Conservation (phyloP, 306 rosid genomes). For the Ceratonia siliqua region DNA sequence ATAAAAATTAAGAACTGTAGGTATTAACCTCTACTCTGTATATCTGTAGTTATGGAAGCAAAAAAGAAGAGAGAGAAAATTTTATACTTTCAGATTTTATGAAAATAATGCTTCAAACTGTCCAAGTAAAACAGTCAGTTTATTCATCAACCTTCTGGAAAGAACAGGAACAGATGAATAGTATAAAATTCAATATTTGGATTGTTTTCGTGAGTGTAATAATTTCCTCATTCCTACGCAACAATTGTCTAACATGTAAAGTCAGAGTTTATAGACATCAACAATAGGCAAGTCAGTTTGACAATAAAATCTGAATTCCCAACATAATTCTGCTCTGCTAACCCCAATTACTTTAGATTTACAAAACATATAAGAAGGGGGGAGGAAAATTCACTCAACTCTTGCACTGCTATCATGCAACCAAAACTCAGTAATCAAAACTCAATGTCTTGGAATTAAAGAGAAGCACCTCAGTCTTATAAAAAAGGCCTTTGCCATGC, state of each 20-base stretch:
- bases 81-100: neutral
- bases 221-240: neutral
- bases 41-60: constrained; percentile 6
- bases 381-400: neutral
- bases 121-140: neutral
- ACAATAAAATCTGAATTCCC: neutral
- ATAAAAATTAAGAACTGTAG: constrained; percentile 30
- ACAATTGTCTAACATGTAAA: neutral
- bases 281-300: neutral
- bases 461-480: neutral
- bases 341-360: too few species aligned
- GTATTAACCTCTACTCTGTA: constrained; percentile 10
- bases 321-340: neutral
- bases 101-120: neutral
- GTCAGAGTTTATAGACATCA: neutral
- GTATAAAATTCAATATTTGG: neutral
- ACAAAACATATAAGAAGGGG: neutral
- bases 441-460: neutral
- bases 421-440: neutral
- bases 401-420: neutral
- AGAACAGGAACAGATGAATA: neutral
- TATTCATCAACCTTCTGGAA: neutral
- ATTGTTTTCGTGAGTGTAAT: neutral
- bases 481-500: too few species aligned
- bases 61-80: neutral